These are phyloP conservation scores for Sclerotinia subarctica DNA, from an alignment of 2,329 filamentous ascomycete genomes.

Conservation along the genomic window DNA sequence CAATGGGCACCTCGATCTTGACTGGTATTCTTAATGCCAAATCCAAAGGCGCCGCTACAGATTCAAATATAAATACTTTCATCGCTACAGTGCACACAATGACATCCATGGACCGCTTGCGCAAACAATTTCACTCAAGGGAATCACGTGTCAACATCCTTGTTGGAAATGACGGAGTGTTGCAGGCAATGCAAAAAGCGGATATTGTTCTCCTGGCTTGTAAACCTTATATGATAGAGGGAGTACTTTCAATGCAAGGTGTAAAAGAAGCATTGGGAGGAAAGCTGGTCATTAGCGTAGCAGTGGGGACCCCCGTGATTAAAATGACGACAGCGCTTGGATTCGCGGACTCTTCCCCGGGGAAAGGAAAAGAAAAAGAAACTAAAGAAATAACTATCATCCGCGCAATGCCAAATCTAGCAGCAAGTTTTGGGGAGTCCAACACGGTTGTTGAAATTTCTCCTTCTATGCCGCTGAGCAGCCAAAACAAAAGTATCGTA, in stretches of 20 bases:
- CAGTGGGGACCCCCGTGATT: slow-evolving; percentile 69
- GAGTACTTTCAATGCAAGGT: slow-evolving; percentile 63
- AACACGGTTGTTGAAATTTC: slow-evolving; percentile 67
- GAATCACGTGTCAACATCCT: slow-evolving; percentile 34
- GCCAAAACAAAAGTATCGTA: slow-evolving; percentile 46
- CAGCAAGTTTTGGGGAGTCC: slow-evolving; percentile 71
- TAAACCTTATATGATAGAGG: slow-evolving; percentile 73
- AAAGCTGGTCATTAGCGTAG: slow-evolving; percentile 80
- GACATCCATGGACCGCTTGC: slow-evolving; percentile 40
- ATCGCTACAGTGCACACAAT: slow-evolving; percentile 45
- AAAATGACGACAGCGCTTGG: slow-evolving; percentile 58
- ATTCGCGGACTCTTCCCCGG: slow-evolving; percentile 46
- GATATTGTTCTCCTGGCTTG: slow-evolving; percentile 77
- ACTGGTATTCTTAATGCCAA: slow-evolving; percentile 31
- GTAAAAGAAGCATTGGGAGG: slow-evolving; percentile 71
- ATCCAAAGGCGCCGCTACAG: slow-evolving; percentile 15
- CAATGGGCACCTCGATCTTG: slow-evolving; percentile 34
- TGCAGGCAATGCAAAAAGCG: slow-evolving; percentile 62
- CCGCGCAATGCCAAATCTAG: slow-evolving; percentile 82
- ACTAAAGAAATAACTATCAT: slow-evolving; percentile 56
- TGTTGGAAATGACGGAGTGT: slow-evolving; percentile 53
- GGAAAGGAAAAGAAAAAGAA: not conserved
- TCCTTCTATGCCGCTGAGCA: not conserved
- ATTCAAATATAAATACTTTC: slow-evolving; percentile 36
- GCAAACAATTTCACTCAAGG: slow-evolving; percentile 37